Conservation (phyloP, 306 rosid genomes). For the Dalbergia oliveri region DNA sequence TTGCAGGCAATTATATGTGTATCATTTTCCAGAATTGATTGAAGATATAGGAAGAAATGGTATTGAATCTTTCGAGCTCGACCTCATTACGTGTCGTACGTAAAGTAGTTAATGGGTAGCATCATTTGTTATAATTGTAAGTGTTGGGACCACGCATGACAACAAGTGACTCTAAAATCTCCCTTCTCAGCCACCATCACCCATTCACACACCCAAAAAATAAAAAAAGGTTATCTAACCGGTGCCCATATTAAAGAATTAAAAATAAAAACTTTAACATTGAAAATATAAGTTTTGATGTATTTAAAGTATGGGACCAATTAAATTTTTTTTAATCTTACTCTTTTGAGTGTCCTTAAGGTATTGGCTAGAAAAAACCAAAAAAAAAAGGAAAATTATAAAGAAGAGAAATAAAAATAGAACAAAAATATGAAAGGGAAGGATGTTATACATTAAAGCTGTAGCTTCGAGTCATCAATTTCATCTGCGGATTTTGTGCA, state of each 20-base stretch:
- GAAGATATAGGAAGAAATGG: background rate
- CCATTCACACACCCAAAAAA: conserved; percentile 24
- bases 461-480: conserved; percentile 54
- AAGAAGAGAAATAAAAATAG: background rate
- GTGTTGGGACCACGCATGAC: conserved; percentile 41
- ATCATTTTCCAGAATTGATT: conserved; percentile 28
- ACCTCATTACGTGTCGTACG: conserved; percentile 31
- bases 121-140: conserved; percentile 39
- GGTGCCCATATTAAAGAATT: too few relatives aligned
- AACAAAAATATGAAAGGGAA: conserved; percentile 28
- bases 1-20: conserved; percentile 15
- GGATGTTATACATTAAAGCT: conserved; percentile 31
- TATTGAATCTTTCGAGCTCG: background rate
- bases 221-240: background rate
- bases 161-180: conserved; percentile 13
- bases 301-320: too few relatives aligned
- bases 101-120: conserved; percentile 42
- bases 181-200: conserved; percentile 15
- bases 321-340: too few relatives aligned
- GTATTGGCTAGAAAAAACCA: too few relatives aligned
- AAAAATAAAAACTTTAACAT: too few relatives aligned
- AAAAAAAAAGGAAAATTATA: background rate
- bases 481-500: conserved; percentile 42
- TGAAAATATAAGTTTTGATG: too few relatives aligned
- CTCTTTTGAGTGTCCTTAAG: too few relatives aligned